Base-by-base conservation (phyloP, 768 basidiomycete species). In the Suillus brevipes region DNA sequence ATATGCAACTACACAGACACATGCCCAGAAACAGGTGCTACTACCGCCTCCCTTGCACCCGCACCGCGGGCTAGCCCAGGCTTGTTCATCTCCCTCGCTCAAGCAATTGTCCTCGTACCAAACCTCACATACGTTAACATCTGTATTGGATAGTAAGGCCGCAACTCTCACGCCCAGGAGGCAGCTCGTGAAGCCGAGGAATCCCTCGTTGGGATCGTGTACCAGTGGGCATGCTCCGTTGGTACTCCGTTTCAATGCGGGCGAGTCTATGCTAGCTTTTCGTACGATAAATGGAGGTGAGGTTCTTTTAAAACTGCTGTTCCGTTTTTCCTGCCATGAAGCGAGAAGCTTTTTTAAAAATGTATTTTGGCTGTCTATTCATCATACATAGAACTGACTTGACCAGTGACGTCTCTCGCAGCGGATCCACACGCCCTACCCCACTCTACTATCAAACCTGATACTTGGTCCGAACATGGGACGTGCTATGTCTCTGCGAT, bases 401-500 rank as follows among this genome's bases (percentile, higher is more conserved):
- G 16, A 49, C 23, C 13, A 49, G 23, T 49, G 13, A 53, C 36
- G 10, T 36, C 49, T 5, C 55, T 62, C 60, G 49, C 50, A 23
- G 23, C 1, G 50, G 38, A 49, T 64, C 38, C 12, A 68, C 61
- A 37, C 64, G 25, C 5, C 55, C 0, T 64, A 69, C 60, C 64
- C 61, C 40, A 65, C 66, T 58, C 20, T 60, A 18, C 47, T 55
- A 2, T 50, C 59, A 14, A 31, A n/a, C 13, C 59, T 4, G 66
- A 68, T 0, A 37, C 20, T 1, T 74, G 67, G 67, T 65, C 64
- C 67, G 73, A 56, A n/a, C 18, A 70, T 62, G 55, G 57, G 52
- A 3, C 57, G n/a, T 12, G 9, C 0, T 74, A 66, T 42, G 66
- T 70, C 31, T 68, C 65, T 6, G 72, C 71, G 14, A 79, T 88